These are phyloP conservation scores for Talaromyces ruber DNA, from an alignment of 495 filamentous ascomycete species.

Conservation along the genomic window DNA sequence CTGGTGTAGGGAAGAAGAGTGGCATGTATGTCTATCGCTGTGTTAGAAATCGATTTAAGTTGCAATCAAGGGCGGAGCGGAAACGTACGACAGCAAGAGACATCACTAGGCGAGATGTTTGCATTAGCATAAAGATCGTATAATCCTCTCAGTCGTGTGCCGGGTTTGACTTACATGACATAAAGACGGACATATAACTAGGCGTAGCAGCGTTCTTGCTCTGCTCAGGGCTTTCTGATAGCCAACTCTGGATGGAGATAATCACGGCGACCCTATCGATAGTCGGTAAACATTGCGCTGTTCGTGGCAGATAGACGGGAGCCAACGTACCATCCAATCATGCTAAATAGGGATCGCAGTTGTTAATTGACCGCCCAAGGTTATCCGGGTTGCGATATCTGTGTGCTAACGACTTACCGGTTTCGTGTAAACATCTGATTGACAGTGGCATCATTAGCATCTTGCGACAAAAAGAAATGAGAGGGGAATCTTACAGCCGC, in stretches of 20 bases:
- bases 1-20: conserved; percentile 64
- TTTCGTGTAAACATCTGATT: conserved; percentile 79
- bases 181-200: conserved; percentile 75
- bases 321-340: conserved; percentile 69
- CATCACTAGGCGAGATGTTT: conserved; percentile 48
- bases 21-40: conserved; percentile 63
- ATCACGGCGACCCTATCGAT: conserved; percentile 66
- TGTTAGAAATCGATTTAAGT: not conserved
- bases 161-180: conserved; percentile 59
- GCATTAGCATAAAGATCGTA: conserved; percentile 9
- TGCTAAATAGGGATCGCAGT: conserved; percentile 24
- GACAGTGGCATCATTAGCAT: not conserved
- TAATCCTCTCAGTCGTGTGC: not conserved
- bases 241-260: conserved; percentile 77
- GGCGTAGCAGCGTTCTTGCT: conserved; percentile 60
- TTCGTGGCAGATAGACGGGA: not conserved
- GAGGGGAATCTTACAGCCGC: conserved; percentile 54
- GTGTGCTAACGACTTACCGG: conserved; percentile 45
- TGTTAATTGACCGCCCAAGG: not conserved
- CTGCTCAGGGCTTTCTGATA: conserved; percentile 72
- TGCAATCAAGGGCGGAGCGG: conserved; percentile 5
- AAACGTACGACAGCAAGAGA: conserved; percentile 59
- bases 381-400: not conserved
- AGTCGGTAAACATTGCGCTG: not conserved
- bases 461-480: conserved; percentile 1